These are phyloP conservation scores for Stephania japonica DNA, from an alignment of 164 flowering plant genomes.

Conservation along the genomic window DNA sequence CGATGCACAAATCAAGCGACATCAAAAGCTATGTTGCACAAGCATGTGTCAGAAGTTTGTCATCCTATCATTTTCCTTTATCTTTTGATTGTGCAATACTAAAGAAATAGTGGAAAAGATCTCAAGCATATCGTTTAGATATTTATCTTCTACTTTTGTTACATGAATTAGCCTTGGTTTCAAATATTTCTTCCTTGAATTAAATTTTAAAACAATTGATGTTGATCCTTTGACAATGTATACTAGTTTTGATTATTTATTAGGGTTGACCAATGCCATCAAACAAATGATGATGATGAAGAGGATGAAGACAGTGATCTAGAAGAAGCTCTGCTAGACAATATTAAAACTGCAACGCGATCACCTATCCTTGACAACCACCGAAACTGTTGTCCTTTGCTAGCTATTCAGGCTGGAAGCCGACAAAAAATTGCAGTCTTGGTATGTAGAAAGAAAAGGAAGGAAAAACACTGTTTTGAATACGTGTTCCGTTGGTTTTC, in stretches of 20 bases:
- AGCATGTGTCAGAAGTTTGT: too few relatives aligned
- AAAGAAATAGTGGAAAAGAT: too few relatives aligned
- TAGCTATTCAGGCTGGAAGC: slow-evolving; percentile 52
- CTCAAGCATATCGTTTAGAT: too few relatives aligned
- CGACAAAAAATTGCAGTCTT: slow-evolving; percentile 74
- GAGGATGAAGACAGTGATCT: slow-evolving; percentile 61
- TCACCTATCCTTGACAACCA: slow-evolving; percentile 28
- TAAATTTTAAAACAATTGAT: neutral
- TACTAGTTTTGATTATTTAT: slow-evolving; percentile 20
- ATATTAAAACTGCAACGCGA: slow-evolving; percentile 26
- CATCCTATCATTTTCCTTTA: too few relatives aligned
- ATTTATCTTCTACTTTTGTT: too few relatives aligned
- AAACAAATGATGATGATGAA: slow-evolving; percentile 72
- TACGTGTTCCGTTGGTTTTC: neutral
- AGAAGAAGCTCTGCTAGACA: slow-evolving; percentile 53
- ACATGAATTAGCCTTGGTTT: neutral
- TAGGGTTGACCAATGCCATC: slow-evolving; percentile 98
- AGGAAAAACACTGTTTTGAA: neutral
- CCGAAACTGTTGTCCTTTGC: slow-evolving; percentile 48
- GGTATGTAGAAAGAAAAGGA: slow-evolving; percentile 36
- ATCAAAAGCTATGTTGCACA: too few relatives aligned
- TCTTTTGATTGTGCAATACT: too few relatives aligned
- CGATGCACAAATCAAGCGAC: too few relatives aligned
- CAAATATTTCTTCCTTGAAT: neutral
- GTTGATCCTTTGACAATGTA: slow-evolving; percentile 8